These are phyloP conservation scores for Vitis rupestris DNA, from an alignment of 164 flowering plant species.

Conservation along the genomic window DNA sequence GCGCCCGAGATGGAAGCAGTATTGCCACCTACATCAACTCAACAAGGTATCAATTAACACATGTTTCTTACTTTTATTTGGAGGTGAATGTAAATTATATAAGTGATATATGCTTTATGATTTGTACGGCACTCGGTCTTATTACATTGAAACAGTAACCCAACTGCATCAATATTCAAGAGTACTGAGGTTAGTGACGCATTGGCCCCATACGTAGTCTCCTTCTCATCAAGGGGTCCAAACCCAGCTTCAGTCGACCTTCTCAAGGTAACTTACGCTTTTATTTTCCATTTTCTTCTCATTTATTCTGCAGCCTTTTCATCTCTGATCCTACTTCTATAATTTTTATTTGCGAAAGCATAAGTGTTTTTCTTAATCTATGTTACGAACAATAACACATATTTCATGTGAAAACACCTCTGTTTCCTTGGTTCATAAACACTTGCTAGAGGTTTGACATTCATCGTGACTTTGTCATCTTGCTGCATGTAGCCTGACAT, in stretches of 20 bases:
- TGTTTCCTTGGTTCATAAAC: no score
- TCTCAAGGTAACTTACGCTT: conserved; percentile 29
- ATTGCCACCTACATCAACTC: conserved; percentile 24
- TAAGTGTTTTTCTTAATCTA: no score
- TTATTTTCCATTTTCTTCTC: background rate
- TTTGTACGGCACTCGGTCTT: no score
- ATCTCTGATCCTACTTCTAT: no score
- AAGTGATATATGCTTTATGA: background rate
- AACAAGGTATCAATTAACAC: conserved; percentile 25
- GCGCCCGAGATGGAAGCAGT: conserved; percentile 11
- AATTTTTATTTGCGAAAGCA: no score
- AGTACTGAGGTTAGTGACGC: conserved; percentile 21
- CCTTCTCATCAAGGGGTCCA: conserved; percentile 66
- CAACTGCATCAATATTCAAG: conserved; percentile 37
- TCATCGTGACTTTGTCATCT: background rate
- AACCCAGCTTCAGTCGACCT: conserved; percentile 28
- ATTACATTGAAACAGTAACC: conserved; percentile 19
- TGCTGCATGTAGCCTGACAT: conserved; percentile 29
- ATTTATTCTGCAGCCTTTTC: no score
- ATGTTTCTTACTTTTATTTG: background rate
- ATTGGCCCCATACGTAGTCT: conserved; percentile 36
- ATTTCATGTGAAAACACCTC: no score
- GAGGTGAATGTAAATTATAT: background rate
- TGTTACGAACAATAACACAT: no score
- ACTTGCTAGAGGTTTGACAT: no score